These are phyloP conservation scores for Sistotremastrum suecicum DNA, from an alignment of 768 basidiomycete species.

Conservation along the genomic window DNA sequence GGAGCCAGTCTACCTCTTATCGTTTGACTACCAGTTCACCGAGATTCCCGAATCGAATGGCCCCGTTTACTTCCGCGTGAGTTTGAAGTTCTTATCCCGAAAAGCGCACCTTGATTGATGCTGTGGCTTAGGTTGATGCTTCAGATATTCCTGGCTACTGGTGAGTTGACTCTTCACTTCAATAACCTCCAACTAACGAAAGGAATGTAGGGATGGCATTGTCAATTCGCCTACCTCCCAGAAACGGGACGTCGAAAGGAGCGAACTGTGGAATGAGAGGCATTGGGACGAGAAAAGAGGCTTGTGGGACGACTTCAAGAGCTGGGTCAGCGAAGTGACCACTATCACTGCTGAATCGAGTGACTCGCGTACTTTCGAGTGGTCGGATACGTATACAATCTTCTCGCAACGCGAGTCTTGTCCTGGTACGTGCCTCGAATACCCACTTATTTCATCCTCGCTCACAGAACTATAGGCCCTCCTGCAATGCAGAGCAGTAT, in stretches of 20 bases:
- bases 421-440: background rate
- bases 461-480: background rate
- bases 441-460: background rate
- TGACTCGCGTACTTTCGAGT: too few species aligned
- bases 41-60: conserved; percentile 2
- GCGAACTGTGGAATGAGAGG: background rate
- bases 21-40: conserved; percentile 3
- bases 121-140: background rate
- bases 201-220: background rate
- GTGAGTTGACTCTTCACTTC: background rate
- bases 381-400: too few species aligned
- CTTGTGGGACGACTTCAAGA: too few species aligned
- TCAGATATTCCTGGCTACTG: background rate
- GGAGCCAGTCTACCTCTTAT: background rate
- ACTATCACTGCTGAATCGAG: too few species aligned
- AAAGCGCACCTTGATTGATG: background rate
- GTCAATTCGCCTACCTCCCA: background rate
- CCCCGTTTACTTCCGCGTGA: background rate
- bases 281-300: too few species aligned
- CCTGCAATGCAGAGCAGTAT: background rate
- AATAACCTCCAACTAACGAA: background rate
- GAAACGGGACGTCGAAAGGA: background rate
- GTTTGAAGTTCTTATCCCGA: background rate
- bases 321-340: too few species aligned
- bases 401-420: background rate